Conservation (phyloP, 1,139 yeast species). For the Yamadazyma epiphylla region DNA sequence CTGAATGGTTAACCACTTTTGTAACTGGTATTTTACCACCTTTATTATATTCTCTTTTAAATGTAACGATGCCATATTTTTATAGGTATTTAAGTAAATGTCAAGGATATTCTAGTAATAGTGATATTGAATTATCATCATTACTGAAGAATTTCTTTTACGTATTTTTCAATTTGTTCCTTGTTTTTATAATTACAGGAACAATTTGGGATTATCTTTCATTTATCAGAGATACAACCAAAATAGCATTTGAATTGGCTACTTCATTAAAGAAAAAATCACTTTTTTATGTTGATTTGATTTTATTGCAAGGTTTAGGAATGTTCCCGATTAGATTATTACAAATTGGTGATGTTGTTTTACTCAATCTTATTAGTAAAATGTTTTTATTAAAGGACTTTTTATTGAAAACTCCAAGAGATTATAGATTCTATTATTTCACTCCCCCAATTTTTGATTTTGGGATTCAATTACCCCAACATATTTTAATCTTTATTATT, state of each 20-base stretch:
- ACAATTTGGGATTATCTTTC: slow-evolving; percentile 75
- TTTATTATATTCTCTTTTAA: slow-evolving; percentile 65
- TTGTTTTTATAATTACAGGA: slow-evolving; percentile 78
- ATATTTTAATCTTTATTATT: slow-evolving; percentile 57
- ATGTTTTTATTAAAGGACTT: slow-evolving; percentile 46
- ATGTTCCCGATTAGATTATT: slow-evolving; percentile 70
- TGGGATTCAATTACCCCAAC: slow-evolving; percentile 65
- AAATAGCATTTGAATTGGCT: slow-evolving; percentile 70
- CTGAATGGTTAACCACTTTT: slow-evolving; percentile 66
- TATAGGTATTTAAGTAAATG: slow-evolving; percentile 62
- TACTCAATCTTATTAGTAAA: slow-evolving; percentile 57
- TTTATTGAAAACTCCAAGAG: slow-evolving; percentile 53
- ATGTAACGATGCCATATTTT: slow-evolving; percentile 64
- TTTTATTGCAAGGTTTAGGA: slow-evolving; percentile 71
- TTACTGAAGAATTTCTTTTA: slow-evolving; percentile 76
- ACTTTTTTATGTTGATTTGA: slow-evolving; percentile 69
- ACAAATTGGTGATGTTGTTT: slow-evolving; percentile 48
- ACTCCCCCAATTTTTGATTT: slow-evolving; percentile 66
- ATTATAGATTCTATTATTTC: slow-evolving; percentile 56
- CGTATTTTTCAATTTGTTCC: slow-evolving; percentile 71
- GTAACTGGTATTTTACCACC: slow-evolving; percentile 78
- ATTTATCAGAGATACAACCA: slow-evolving; percentile 72
- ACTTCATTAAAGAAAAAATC: slow-evolving; percentile 66
- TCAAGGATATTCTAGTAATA: slow-evolving; percentile 71
- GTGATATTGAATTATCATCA: slow-evolving; percentile 72